Conservation (phyloP, 345 rosid species). For the Odontarrhena argentea region DNA sequence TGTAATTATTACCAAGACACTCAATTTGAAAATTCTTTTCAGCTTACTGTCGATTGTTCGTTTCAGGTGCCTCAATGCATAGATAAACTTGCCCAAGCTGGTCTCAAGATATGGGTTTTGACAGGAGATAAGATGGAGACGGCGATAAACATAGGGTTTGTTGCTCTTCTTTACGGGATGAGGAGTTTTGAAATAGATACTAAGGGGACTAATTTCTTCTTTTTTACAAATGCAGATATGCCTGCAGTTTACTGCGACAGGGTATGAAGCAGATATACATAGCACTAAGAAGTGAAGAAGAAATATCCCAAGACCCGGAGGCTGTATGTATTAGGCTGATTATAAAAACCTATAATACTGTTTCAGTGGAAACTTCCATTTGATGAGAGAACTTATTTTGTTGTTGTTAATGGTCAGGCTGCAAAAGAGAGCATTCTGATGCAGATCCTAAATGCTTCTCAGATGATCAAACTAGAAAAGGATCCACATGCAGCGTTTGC, state of each 20-base stretch:
- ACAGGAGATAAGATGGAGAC: constrained; percentile 91
- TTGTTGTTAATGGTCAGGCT: constrained; percentile 46
- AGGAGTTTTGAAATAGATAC: background rate
- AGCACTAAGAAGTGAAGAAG: constrained; percentile 30
- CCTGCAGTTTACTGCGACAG: constrained; percentile 77
- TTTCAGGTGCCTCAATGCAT: constrained; percentile 80
- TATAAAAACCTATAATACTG: constrained; percentile 16
- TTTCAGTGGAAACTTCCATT: constrained; percentile 18
- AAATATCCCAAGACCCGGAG: constrained; percentile 30
- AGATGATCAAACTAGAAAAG: constrained; percentile 48
- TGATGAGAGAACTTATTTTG: constrained; percentile 16
- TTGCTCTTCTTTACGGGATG: constrained; percentile 8
- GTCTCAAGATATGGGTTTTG: constrained; percentile 79
- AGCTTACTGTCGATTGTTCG: constrained; percentile 4
- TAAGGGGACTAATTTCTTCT: constrained; percentile 31
- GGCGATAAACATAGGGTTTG: constrained; percentile 74
- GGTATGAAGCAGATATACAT: constrained; percentile 64
- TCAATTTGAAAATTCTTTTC: constrained; percentile 8
- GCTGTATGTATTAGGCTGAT: constrained; percentile 38
- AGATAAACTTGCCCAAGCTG: constrained; percentile 83
- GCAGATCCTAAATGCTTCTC: constrained; percentile 52
- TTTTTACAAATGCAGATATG: constrained; percentile 53
- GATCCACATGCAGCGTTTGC: constrained; percentile 59
- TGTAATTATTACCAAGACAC: constrained; percentile 8
- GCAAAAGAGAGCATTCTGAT: constrained; percentile 52